phyloP scores from a whole-genome alignment of 148 eudicot genomes.

The Cornus suecica region DNA sequence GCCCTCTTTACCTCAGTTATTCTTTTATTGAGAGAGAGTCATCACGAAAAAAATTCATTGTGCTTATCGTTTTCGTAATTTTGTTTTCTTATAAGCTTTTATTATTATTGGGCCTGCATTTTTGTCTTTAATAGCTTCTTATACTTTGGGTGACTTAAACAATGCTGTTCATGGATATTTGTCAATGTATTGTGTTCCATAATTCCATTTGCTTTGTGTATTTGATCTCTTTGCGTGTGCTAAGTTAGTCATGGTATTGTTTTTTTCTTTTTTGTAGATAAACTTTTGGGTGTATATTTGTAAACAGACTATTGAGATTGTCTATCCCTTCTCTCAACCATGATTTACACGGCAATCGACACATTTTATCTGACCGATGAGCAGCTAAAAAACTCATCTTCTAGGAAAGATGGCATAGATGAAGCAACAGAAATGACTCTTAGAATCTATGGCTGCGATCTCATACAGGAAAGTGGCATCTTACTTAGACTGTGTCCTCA shows the following conservation, averaged over 20 bases:
- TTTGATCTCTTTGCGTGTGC: neutral
- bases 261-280: neutral
- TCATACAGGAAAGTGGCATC: constrained; percentile 92
- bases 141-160: neutral
- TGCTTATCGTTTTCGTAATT: too few species aligned
- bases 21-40: too few species aligned
- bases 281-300: neutral
- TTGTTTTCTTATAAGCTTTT: neutral
- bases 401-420: constrained; percentile 77
- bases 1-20: too few species aligned
- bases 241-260: neutral
- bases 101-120: too few species aligned
- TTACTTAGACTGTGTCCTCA: constrained; percentile 87
- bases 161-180: too few species aligned
- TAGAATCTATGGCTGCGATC: constrained; percentile 92
- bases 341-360: constrained; percentile 94
- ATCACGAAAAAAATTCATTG: too few species aligned
- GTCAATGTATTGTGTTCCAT: neutral
- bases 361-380: constrained; percentile 87
- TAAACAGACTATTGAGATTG: neutral
- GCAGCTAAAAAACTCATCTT: constrained; percentile 71
- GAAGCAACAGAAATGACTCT: constrained; percentile 79
- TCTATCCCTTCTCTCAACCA: constrained; percentile 22
- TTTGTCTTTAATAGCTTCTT: neutral
- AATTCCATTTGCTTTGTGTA: neutral